These are phyloP conservation scores for Colletotrichum plurivorum DNA, from an alignment of 2,329 filamentous ascomycete genomes.

Conservation along the genomic window DNA sequence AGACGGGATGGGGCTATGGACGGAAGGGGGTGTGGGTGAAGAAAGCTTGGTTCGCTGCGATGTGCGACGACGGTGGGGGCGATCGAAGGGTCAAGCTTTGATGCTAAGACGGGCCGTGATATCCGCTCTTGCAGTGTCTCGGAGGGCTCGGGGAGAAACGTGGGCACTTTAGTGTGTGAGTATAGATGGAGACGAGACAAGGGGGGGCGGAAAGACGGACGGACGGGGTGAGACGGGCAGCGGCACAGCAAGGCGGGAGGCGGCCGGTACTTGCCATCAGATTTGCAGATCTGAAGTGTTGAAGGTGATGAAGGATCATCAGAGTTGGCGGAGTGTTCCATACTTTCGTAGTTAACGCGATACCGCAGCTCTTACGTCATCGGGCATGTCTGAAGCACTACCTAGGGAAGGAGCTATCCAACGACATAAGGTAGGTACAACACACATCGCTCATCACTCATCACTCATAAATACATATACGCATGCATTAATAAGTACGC, in stretches of 20 bases:
- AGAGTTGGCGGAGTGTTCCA: slow-evolving; percentile 7
- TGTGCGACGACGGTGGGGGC: slow-evolving; percentile 4
- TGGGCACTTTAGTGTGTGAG: neutral
- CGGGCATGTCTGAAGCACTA: too few relatives aligned
- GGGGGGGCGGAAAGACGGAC: slow-evolving; percentile 11
- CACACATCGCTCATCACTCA: too few relatives aligned
- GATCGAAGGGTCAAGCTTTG: slow-evolving; percentile 36
- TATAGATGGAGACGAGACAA: neutral
- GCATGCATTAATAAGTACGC: too few relatives aligned
- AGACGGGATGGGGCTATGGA: slow-evolving; percentile 12
- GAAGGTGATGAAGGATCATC: slow-evolving; percentile 14
- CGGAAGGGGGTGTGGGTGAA: neutral
- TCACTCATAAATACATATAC: too few relatives aligned
- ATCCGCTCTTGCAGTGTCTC: slow-evolving; percentile 22
- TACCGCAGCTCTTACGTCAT: too few relatives aligned
- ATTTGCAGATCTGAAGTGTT: slow-evolving; percentile 17
- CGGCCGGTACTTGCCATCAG: slow-evolving; percentile 17
- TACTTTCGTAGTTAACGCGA: neutral
- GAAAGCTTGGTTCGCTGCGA: neutral
- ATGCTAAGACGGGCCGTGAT: slow-evolving; percentile 33
- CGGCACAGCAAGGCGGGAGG: slow-evolving; percentile 13
- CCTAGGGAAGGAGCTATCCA: too few relatives aligned
- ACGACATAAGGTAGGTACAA: too few relatives aligned
- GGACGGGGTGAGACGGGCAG: slow-evolving; percentile 8
- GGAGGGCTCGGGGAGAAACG: slow-evolving; percentile 31